Evolutionary conservation across 495 filamentous ascomycete species (phyloP), one percentile per base, ranked within the genome.

Genomic region (Talaromyces trachyspermus): DNA sequence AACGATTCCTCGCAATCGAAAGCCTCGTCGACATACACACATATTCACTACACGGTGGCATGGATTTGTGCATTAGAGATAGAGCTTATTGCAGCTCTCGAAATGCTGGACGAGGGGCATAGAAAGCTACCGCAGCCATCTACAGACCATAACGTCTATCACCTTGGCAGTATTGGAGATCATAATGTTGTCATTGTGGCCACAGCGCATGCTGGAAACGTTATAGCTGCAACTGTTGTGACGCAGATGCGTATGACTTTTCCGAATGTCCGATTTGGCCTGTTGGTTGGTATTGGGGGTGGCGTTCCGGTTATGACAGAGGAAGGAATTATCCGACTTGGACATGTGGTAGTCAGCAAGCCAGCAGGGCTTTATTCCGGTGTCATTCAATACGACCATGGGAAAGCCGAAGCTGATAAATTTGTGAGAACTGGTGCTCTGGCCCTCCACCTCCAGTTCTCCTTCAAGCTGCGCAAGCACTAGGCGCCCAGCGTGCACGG

Each of bases 181-280:
- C 59, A 68, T 52, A 66, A 65, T 39, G 53, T 66, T 14, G 61
- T 65, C 6, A 64, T 68, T 23, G 63, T 54, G 9, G 47, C 61
- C 11, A 48, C 63, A 12, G 52, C 19, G 4, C 17, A 36, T 18
- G 22, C 40, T 10, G 60, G 58, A 9, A 63, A 55, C 22, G 45
- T 11, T 43, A 4, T 45, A n/a, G 60, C 60, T 19, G 56, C 56
- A n/a, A 55, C 48, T 1, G 55, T 57, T 22, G 49, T 51, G 9
- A 54, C 51, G 14, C 53, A 61, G 40, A 56, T 63, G 60, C 43
- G 48, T 26, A 49, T 35, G 23, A 58, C 53, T 22, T 62, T 56
- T 37, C 52, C 49, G 44, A 46, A 49, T 11, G 15, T 63, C 12
- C 18, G 46, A 37, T 55, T 53, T 36, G 46, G 26, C 18, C 27